phyloP scores from a whole-genome alignment of 768 basidiomycete species.

The Mycena maculata region DNA sequence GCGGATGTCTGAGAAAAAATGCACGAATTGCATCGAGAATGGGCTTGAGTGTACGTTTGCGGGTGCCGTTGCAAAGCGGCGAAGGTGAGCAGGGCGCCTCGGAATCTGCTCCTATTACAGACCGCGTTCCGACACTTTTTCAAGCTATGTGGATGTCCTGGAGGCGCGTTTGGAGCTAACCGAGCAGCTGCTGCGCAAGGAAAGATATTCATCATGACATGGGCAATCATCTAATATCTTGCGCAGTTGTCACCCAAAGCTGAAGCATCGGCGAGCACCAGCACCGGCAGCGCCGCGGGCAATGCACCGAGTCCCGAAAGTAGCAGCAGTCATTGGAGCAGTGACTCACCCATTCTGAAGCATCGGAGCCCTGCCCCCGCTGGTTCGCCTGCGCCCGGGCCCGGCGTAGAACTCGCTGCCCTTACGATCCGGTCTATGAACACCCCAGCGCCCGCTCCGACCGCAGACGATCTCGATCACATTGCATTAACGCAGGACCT shows the following conservation, averaged over 20 bases:
- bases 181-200: slow-evolving; percentile 53
- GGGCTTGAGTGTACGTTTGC: neutral
- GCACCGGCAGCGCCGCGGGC: no score
- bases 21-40: neutral
- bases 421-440: slow-evolving; percentile 14
- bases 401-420: slow-evolving; percentile 17
- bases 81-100: neutral
- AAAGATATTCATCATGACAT: neutral
- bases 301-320: neutral
- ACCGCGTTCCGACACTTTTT: neutral
- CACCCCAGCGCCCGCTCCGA: neutral
- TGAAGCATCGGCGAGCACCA: no score
- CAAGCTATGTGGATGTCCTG: slow-evolving; percentile 52
- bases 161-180: slow-evolving; percentile 56
- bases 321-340: neutral
- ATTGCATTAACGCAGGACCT: neutral
- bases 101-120: neutral
- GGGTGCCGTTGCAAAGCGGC: neutral
- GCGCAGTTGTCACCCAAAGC: neutral
- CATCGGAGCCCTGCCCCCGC: neutral
- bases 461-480: neutral
- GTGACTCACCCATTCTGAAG: neutral
- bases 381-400: neutral
- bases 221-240: neutral
- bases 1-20: slow-evolving; percentile 1